Evolutionary conservation across 2,329 filamentous ascomycete genomes (phyloP), one percentile per base, ranked within the genome.

Genomic region (Trichoderma sp.): DNA sequence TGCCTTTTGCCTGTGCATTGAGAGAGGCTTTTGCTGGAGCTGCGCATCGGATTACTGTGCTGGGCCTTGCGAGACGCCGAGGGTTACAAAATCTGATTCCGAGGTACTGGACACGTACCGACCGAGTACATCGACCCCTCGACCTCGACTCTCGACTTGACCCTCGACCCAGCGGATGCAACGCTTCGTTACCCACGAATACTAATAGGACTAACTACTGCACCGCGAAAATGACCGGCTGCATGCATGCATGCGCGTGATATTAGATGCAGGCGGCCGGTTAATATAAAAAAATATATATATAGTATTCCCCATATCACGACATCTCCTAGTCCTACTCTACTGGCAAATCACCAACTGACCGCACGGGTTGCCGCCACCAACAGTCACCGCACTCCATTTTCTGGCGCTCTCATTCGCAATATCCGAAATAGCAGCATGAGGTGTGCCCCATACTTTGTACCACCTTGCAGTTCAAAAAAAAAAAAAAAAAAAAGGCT

Each of bases 351-450:
- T n/a, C 27, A 15, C 34, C 54, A 10, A 34, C 12, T 35, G 15
- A 29, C 34, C 54, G 57, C 22, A 59, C 13, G 37, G 15, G 42
- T 25, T 54, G 42, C 27, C 39, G 58, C 58, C 58, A 64, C 60
- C 34, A 54, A 39, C 35, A 27, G 39, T 34, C 27, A 22, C 57
- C 34, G 27, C 39, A 22, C 9, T 34, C 42, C 12, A 32, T 61
- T n/a, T 34, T 39, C 29, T 48, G 39, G n/a, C 39, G 39, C 39
- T 45, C 39, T 2, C 34, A 27, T 29, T 53, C 19, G 32, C 45
- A 27, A 53, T 39, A 54, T 29, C 45, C 60, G 60, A 64, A 64
- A 64, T 53, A 53, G 22, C 48, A 53, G 39, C 52, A n/a, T n/a
- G n/a, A 45, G 22, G 22, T 13, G 42, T 45, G n/a, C 17, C 29